Base-by-base conservation (phyloP, 177 flowering plant species). In the Vitis hybrid region DNA sequence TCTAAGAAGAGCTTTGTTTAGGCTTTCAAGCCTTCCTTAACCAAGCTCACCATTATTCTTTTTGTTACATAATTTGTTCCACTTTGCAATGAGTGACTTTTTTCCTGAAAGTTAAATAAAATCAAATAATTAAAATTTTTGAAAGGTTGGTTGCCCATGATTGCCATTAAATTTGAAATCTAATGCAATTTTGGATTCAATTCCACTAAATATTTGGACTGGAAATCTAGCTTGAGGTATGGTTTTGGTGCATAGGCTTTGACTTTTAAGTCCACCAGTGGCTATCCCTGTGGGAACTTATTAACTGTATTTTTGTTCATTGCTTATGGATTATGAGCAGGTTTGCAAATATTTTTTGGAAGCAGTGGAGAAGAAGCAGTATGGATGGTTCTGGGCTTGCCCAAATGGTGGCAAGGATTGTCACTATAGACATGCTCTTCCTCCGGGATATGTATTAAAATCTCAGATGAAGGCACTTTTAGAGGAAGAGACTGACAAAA, bases 351-450 rank as follows among this genome's bases (percentile, higher is more conserved):
- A 87, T 85, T 95, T 95, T 75, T 70, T 95, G 81, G 99, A 95
- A 12, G 99, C 99, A 70, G 99, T 95, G 71, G 99, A 95, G 79
- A 95, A 86, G 85, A 95, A 95, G 77, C 99, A 95, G 64, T 93
- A 95, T 84, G 99, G 99, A 49, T 95, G 98, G 98, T 95, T 95
- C 69, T 95, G 99, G 99, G 87, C 60, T 62, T 95, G 99, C 74
- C 99, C 99, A 54, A 95, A 93, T 84, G 98, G 98, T 70, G 86
- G 87, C 32, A 89, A 90, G 81, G 89, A 85, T 1, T 95, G 99
- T 67, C 89, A 84, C 60, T 95, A 95, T 72, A 88, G 99, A 68
- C 99, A 93, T 84, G 98, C 99, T 68, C 98, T 95, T 78, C 99
- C 99, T 66, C 94, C 96, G 2, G 98, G 99, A 68, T 95, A 93